phyloP scores from a whole-genome alignment of 2,329 filamentous ascomycete species.

The Rhynchosporium secalis region DNA sequence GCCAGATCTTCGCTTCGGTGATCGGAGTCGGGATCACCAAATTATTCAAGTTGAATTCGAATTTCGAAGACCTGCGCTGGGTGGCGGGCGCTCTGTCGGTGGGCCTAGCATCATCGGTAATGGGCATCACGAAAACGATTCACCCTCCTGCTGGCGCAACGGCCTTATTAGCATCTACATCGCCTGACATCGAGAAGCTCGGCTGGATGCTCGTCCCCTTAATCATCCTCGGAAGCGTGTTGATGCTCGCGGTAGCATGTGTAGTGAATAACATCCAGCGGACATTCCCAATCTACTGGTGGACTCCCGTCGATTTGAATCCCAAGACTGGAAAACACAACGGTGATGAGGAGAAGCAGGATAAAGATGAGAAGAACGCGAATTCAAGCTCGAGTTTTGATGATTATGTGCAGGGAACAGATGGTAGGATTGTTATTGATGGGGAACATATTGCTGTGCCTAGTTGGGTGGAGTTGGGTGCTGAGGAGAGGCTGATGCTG shows the following conservation, averaged over 20 bases:
- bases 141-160: conserved; percentile 77
- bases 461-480: conserved; percentile 28
- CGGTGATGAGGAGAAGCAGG: not conserved
- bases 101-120: conserved; percentile 60
- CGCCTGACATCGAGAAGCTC: conserved; percentile 52
- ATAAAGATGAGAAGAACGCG: not conserved
- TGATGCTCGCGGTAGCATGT: conserved; percentile 65
- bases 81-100: conserved; percentile 66
- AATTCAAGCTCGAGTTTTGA: conserved; percentile 1
- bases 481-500: conserved; percentile 29
- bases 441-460: conserved; percentile 25
- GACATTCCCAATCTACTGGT: conserved; percentile 71
- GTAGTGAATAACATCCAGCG: conserved; percentile 67
- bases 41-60: conserved; percentile 55
- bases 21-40: conserved; percentile 64
- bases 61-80: conserved; percentile 57
- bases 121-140: conserved; percentile 68
- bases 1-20: conserved; percentile 63
- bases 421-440: conserved; percentile 23
- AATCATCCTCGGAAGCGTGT: conserved; percentile 56
- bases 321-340: not conserved
- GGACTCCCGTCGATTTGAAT: conserved; percentile 45
- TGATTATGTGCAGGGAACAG: conserved; percentile 3
- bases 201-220: conserved; percentile 71
- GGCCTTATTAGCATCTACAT: conserved; percentile 65